Evolutionary conservation across 2,329 filamentous ascomycete genomes (phyloP).

Genomic region (Scleromitrula shiraiana): DNA sequence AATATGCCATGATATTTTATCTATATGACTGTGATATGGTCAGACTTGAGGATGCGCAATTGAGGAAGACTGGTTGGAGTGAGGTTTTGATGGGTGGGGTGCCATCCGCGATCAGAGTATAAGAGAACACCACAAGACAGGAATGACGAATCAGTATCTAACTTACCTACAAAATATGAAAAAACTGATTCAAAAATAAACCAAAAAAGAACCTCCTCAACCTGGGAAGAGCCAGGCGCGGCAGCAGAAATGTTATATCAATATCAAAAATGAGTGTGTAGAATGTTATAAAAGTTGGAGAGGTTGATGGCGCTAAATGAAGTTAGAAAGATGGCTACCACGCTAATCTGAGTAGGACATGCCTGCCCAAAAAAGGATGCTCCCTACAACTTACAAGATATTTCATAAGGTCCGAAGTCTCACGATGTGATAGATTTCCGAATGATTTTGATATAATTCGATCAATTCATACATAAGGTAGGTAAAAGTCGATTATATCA

Average conservation of each 20-base stretch:
- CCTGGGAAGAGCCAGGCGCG: slow-evolving; percentile 11
- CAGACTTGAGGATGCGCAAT: slow-evolving; percentile 14
- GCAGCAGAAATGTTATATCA: slow-evolving; percentile 7
- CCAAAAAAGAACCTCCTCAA: slow-evolving; percentile 10
- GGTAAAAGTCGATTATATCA: too few species aligned
- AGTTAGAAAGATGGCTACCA: too few species aligned
- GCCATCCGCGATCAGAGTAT: slow-evolving; percentile 7
- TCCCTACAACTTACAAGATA: slow-evolving; percentile 9
- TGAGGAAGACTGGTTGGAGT: slow-evolving; percentile 10
- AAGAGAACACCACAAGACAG: background rate
- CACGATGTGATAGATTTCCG: slow-evolving; percentile 4
- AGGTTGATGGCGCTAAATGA: slow-evolving; percentile 10
- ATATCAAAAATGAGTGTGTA: slow-evolving; percentile 9
- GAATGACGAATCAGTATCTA: background rate
- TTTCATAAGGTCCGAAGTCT: background rate
- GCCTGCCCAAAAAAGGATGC: too few species aligned
- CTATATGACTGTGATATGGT: slow-evolving; percentile 22
- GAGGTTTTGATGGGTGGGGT: slow-evolving; percentile 19
- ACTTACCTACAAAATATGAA: slow-evolving; percentile 11
- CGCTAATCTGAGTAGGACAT: too few species aligned
- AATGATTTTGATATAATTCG: background rate
- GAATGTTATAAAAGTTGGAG: slow-evolving; percentile 2
- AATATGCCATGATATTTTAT: slow-evolving; percentile 51
- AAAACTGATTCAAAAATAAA: too few species aligned
- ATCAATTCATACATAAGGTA: background rate